These are phyloP conservation scores for Ammopiptanthus mongolicus DNA, from an alignment of 306 rosid species.

Conservation along the genomic window DNA sequence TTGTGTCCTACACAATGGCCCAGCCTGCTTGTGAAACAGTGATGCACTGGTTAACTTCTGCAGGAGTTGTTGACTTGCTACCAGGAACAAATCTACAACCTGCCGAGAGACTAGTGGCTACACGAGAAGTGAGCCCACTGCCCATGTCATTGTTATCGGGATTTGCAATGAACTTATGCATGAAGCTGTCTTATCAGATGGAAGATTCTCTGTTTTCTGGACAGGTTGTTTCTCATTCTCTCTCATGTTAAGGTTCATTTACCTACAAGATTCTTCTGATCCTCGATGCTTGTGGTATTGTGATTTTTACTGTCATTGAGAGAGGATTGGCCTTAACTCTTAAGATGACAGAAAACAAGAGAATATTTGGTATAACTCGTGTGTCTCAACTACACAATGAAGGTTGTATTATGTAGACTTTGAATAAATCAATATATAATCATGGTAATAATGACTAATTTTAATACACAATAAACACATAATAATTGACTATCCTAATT, in stretches of 20 bases:
- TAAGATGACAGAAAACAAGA: no score
- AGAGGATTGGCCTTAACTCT: background rate
- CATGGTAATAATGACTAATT: no score
- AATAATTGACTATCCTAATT: no score
- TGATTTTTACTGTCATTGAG: slow-evolving; percentile 4
- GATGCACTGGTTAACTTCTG: slow-evolving; percentile 73
- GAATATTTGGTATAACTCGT: no score
- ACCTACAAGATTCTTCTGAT: background rate
- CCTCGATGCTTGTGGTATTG: background rate
- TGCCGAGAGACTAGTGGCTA: slow-evolving; percentile 63
- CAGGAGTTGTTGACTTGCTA: slow-evolving; percentile 58
- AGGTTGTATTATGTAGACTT: no score
- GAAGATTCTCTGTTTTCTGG: slow-evolving; percentile 82
- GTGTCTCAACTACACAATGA: no score
- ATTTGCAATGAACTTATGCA: slow-evolving; percentile 84
- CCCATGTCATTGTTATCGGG: slow-evolving; percentile 95
- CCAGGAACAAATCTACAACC: slow-evolving; percentile 66
- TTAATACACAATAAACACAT: no score
- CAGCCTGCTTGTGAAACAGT: slow-evolving; percentile 97
- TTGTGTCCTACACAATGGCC: slow-evolving; percentile 97
- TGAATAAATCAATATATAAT: no score
- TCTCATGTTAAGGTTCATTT: background rate
- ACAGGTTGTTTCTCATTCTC: slow-evolving; percentile 43
- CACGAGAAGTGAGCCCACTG: slow-evolving; percentile 90
- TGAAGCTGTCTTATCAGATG: slow-evolving; percentile 86